Evolutionary conservation across 352 stramenopile genomes (phyloP), one percentile per base, ranked within the genome.

Genomic region (Stramenopiles sp.): DNA sequence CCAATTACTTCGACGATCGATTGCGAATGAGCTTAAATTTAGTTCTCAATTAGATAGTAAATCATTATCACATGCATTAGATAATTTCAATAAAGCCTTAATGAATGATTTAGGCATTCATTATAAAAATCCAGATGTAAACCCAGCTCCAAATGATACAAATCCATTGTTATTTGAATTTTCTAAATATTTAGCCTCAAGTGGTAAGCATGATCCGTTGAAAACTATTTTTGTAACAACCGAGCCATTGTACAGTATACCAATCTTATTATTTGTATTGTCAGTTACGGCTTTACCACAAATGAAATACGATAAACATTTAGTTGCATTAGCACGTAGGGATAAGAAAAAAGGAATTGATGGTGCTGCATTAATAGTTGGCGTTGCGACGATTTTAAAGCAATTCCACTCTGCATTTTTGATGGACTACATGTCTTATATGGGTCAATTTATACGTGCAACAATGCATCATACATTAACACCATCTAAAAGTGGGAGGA

Each of bases 361-460:
- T 80, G 93, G 93, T 63, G 87, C 93, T 81, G 90, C 92, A 69
- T 81, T 97, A 77, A 85, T 96, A 32, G 84, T 94, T 30, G 93
- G 93, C 6, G 91, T 96, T 53, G 82, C 91, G 27, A 97, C 92
- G 1, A 87, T 97, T 43, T 88, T 97, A 78, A 95, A 95, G 83
- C 93, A 97, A 84, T 97, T 97, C 83, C 92, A 97, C 83, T 90
- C 91, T 78, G 94, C 90, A 30, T 96, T 95, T 84, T 92, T 89
- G n/a, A 87, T 94, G 78, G 91, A 92, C 78, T 94, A 97, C 78
- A 84, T 97, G 20, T 86, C 89, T 29, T 97, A 95, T 79, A 81
- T 97, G 79, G 91, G 91, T 1, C 93, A 97, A 84, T 97, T 91
- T 81, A 90, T 97, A 65, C 90, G 91, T 23, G 27, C 20, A 69